Conservation (phyloP, 2,329 filamentous ascomycete species). For the Colletotrichum falcatum region DNA sequence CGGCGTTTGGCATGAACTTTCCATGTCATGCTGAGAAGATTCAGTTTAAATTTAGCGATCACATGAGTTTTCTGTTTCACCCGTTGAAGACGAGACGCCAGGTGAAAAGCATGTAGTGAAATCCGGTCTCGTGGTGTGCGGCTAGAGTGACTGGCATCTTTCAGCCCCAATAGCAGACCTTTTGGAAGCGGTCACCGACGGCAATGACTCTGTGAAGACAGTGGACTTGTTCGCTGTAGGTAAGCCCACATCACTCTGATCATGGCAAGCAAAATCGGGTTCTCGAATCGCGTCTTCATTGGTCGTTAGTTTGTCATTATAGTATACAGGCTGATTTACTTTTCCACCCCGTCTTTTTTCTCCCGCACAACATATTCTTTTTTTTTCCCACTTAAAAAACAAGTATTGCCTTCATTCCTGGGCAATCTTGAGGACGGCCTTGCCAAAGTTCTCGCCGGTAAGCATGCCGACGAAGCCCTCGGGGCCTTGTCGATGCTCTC, state of each 20-base stretch:
- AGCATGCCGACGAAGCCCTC: constrained; percentile 82
- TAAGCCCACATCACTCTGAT: background rate
- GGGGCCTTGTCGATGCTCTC: constrained; percentile 83
- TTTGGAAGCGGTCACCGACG: no score
- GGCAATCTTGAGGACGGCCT: constrained; percentile 77
- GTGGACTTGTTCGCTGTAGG: no score
- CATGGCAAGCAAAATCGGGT: no score
- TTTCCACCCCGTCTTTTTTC: background rate
- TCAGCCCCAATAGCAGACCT: no score
- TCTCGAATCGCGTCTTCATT: background rate
- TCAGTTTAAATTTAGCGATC: background rate
- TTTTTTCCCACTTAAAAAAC: no score
- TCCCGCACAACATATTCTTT: no score
- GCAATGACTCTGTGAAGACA: no score
- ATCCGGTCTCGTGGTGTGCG: background rate
- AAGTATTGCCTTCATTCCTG: no score
- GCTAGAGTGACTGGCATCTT: no score
- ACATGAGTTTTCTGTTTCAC: background rate
- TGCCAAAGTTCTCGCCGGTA: constrained; percentile 85
- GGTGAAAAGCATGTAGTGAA: background rate
- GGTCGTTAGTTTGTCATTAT: constrained; percentile 38
- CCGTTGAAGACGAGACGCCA: no score
- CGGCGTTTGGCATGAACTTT: background rate
- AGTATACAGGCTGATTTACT: constrained; percentile 20
- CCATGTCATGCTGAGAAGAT: background rate